Evolutionary conservation across 768 basidiomycete genomes (phyloP).

Genomic region (Lentinula sp.): DNA sequence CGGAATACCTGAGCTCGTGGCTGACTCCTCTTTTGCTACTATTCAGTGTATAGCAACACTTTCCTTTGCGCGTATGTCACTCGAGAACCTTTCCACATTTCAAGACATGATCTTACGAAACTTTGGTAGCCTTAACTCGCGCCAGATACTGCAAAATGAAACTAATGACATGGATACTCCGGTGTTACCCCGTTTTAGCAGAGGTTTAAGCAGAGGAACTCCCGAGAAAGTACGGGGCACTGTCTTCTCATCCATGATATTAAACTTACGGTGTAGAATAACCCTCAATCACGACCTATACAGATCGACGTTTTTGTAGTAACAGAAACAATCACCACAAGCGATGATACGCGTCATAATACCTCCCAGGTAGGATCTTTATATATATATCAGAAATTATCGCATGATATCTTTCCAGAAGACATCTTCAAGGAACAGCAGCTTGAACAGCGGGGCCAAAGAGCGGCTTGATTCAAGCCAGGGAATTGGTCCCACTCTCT

Average conservation of each 20-base stretch:
- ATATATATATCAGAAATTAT: too few relatives aligned
- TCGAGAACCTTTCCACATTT: neutral
- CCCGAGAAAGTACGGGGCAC: conserved; percentile 2
- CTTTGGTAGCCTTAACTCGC: conserved; percentile 21
- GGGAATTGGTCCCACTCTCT: neutral
- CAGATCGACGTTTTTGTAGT: conserved; percentile 24
- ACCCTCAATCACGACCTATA: conserved; percentile 10
- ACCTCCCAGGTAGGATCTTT: neutral
- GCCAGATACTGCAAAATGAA: conserved; percentile 19
- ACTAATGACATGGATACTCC: conserved; percentile 11
- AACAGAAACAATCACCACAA: conserved; percentile 21
- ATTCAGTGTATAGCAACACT: conserved; percentile 25
- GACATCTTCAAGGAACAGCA: neutral
- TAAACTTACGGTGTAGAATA: neutral
- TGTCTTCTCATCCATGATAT: neutral
- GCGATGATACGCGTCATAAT: neutral
- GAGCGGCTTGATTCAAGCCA: neutral
- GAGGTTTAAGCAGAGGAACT: conserved; percentile 5
- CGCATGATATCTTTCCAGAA: neutral
- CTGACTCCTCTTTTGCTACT: neutral
- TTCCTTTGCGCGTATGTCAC: conserved; percentile 25
- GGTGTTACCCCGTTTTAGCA: conserved; percentile 10
- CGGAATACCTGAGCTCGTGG: neutral
- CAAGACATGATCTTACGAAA: neutral
- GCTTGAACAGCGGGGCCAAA: neutral